Evolutionary conservation across 2,329 filamentous ascomycete genomes (phyloP).

Genomic region (Neofusicoccum ribis): DNA sequence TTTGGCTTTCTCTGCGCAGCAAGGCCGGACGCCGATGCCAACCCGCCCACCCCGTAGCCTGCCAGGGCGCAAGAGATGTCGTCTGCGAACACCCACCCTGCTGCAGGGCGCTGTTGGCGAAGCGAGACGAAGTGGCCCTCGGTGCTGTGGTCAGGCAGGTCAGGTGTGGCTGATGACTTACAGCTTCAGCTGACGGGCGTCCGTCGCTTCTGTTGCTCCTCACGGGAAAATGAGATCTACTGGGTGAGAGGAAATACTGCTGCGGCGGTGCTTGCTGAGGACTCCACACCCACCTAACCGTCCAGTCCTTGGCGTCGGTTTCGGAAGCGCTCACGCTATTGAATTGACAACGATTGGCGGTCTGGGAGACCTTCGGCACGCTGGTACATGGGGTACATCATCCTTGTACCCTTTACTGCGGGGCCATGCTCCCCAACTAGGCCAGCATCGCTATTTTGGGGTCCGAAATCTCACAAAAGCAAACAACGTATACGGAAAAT

Average conservation of each 20-base stretch:
- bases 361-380: background rate
- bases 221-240: background rate
- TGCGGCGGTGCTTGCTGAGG: background rate
- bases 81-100: background rate
- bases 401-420: slow-evolving; percentile 4
- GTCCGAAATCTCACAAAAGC: background rate
- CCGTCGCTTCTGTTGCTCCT: background rate
- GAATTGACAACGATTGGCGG: background rate
- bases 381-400: background rate
- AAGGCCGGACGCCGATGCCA: background rate
- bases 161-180: background rate
- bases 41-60: background rate
- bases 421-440: background rate
- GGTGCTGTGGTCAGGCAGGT: background rate
- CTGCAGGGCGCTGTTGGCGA: background rate
- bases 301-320: background rate
- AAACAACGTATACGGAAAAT: background rate
- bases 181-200: slow-evolving; percentile 11
- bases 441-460: background rate
- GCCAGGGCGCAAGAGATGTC: background rate
- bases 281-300: background rate
- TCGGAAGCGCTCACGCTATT: slow-evolving; percentile 1
- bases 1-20: background rate
- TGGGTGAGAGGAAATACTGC: background rate
- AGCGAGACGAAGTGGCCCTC: background rate